These are phyloP conservation scores for Tricharina praecox DNA, from an alignment of 495 filamentous ascomycete species.

Conservation along the genomic window DNA sequence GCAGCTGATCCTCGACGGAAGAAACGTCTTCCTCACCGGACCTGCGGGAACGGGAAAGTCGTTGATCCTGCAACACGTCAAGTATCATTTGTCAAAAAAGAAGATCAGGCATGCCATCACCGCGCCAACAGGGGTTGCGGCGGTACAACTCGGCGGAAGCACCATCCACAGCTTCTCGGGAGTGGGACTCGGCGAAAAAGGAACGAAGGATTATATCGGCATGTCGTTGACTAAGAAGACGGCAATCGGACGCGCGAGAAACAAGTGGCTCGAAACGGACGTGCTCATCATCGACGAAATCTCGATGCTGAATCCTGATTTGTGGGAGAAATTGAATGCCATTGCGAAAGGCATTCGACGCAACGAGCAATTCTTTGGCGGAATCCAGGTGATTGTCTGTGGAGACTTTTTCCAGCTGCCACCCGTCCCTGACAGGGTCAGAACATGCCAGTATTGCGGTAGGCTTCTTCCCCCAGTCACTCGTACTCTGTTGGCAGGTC, in stretches of 20 bases:
- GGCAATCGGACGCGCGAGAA: constrained; percentile 10
- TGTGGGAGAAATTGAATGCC: constrained; percentile 20
- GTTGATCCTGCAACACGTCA: constrained; percentile 16
- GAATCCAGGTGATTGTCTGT: constrained; percentile 23
- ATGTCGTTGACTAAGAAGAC: background rate
- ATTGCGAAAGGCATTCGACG: constrained; percentile 9
- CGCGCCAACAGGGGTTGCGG: constrained; percentile 24
- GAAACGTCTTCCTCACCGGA: constrained; percentile 22
- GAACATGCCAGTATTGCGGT: background rate
- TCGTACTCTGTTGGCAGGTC: no score
- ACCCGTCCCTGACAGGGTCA: constrained; percentile 8
- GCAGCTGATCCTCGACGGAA: constrained; percentile 10
- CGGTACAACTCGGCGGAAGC: constrained; percentile 16
- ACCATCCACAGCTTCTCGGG: constrained; percentile 25
- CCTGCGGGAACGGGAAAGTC: constrained; percentile 25
- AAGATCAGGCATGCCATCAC: constrained; percentile 14
- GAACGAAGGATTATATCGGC: background rate
- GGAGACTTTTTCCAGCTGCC: constrained; percentile 27
- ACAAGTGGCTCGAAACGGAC: background rate
- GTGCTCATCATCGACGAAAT: constrained; percentile 26
- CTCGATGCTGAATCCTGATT: constrained; percentile 25
- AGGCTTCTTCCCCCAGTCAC: no score
- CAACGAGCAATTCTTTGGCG: constrained; percentile 17
- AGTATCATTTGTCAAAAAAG: constrained; percentile 8
- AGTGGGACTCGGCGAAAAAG: constrained; percentile 8